Percentiles rank a stretch among this genome's conserved stretches.
phyloP scores from a whole-genome alignment of 1,139 yeast species.

The Nadsonia starkeyi-henricii region DNA sequence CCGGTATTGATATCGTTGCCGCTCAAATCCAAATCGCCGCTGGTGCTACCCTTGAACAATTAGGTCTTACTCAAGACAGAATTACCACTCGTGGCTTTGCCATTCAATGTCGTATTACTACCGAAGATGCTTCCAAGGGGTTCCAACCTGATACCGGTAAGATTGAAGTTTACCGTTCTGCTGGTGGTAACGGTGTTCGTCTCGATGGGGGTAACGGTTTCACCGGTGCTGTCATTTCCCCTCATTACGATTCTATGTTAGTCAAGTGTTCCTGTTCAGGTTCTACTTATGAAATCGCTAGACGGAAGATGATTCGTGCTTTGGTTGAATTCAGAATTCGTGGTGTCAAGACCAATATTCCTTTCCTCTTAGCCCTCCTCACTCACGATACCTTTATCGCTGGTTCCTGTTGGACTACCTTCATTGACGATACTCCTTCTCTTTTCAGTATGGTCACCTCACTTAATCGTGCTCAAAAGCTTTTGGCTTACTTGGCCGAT shows the following conservation, averaged over 20 bases:
- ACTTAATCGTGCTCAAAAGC: slow-evolving; percentile 91
- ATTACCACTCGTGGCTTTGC: slow-evolving; percentile 96
- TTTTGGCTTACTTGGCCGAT: slow-evolving; percentile 81
- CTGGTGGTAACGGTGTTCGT: slow-evolving; percentile 99
- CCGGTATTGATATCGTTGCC: slow-evolving; percentile 95
- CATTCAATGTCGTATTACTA: slow-evolving; percentile 97
- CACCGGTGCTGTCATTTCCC: slow-evolving; percentile 96
- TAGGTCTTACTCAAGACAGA: slow-evolving; percentile 86
- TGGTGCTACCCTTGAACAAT: slow-evolving; percentile 85
- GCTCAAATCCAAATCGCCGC: slow-evolving; percentile 99
- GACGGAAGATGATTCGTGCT: slow-evolving; percentile 95
- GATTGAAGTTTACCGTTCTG: slow-evolving; percentile 93
- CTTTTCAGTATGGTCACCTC: slow-evolving; percentile 90
- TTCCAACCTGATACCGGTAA: slow-evolving; percentile 99
- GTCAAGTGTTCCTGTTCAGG: slow-evolving; percentile 96
- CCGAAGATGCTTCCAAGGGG: slow-evolving; percentile 92
- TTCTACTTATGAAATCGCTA: slow-evolving; percentile 87
- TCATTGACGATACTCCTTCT: slow-evolving; percentile 94
- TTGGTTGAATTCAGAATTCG: slow-evolving; percentile 94
- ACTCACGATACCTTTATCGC: slow-evolving; percentile 81
- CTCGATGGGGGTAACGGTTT: slow-evolving; percentile 98
- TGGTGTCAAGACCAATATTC: slow-evolving; percentile 97
- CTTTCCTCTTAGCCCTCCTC: slow-evolving; percentile 82
- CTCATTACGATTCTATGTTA: slow-evolving; percentile 96
- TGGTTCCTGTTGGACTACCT: slow-evolving; percentile 96